These are phyloP conservation scores for Pyrenophora seminiperda DNA, from an alignment of 2,329 filamentous ascomycete genomes.

Conservation along the genomic window DNA sequence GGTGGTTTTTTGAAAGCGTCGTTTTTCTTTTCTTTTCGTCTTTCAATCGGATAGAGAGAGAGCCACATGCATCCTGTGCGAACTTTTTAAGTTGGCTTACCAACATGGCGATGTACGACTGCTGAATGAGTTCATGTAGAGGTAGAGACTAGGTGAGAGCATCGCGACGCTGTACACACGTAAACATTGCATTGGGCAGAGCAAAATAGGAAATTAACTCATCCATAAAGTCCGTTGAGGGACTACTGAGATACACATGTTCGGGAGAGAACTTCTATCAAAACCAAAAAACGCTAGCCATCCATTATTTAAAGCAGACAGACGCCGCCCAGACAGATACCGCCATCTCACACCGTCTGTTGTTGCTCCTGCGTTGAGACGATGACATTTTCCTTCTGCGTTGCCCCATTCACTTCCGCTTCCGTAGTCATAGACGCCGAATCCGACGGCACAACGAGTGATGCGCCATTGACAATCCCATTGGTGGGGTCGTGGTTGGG, in stretches of 20 bases:
- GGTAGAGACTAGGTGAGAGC: no score
- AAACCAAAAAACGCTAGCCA: slow-evolving; percentile 6
- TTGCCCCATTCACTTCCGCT: slow-evolving; percentile 3
- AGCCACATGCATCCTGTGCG: no score
- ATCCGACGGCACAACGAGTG: slow-evolving; percentile 10
- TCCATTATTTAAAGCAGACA: neutral
- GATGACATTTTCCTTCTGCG: neutral
- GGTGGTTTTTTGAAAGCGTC: no score
- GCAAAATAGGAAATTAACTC: no score
- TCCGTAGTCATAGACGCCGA: slow-evolving; percentile 13
- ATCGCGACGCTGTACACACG: no score
- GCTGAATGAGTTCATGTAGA: no score
- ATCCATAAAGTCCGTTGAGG: neutral
- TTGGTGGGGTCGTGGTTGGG: slow-evolving; percentile 14
- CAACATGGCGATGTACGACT: no score
- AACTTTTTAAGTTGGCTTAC: no score
- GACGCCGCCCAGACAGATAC: neutral
- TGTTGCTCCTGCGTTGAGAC: neutral
- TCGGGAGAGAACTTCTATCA: neutral
- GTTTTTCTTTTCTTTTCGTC: no score
- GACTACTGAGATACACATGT: no score
- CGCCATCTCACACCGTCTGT: neutral
- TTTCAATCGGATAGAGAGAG: no score
- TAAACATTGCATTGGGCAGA: no score
- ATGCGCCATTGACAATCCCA: slow-evolving; percentile 3